A percentile compares a stretch with the other conserved stretches of the same genome.
These are phyloP conservation scores for Microthlaspi erraticum DNA, from an alignment of 345 rosid species.

Conservation along the genomic window DNA sequence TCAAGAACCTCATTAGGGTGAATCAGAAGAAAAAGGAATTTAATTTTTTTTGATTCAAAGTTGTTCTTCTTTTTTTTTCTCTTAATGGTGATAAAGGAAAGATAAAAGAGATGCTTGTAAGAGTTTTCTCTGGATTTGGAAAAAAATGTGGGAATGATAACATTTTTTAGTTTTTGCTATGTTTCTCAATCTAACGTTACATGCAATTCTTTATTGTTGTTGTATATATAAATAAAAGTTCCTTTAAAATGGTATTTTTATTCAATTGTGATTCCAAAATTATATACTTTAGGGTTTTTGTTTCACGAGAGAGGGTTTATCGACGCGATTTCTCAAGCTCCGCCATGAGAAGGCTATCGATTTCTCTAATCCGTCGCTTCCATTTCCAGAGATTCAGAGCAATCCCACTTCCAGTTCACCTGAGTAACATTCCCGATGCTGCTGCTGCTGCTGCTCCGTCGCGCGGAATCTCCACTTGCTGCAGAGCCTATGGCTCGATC, in stretches of 20 bases:
- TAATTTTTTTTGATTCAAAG: conserved; percentile 31
- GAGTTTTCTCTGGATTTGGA: conserved; percentile 21
- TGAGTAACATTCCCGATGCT: conserved; percentile 39
- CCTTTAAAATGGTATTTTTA: neutral
- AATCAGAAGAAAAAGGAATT: neutral
- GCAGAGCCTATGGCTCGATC: too few relatives aligned
- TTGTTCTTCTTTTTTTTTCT: conserved; percentile 15
- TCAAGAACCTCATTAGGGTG: conserved; percentile 35
- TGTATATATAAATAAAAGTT: conserved; percentile 26
- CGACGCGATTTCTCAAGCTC: conserved; percentile 19
- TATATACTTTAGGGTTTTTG: neutral
- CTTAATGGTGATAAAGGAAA: conserved; percentile 22
- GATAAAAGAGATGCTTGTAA: conserved; percentile 28
- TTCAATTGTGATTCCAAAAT: neutral
- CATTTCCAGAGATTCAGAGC: conserved; percentile 46
- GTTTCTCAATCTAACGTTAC: conserved; percentile 17
- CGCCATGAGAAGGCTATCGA: conserved; percentile 64
- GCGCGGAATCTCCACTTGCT: too few relatives aligned
- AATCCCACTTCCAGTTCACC: conserved; percentile 36
- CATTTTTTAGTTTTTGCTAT: conserved; percentile 1
- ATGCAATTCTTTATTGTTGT: conserved; percentile 43
- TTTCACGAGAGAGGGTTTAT: neutral
- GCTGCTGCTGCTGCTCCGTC: conserved; percentile 23
- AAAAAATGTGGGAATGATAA: conserved; percentile 31
- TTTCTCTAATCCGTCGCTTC: conserved; percentile 58